phyloP scores from a whole-genome alignment of 257 asterid species.

The Solanum chiquidenum region DNA sequence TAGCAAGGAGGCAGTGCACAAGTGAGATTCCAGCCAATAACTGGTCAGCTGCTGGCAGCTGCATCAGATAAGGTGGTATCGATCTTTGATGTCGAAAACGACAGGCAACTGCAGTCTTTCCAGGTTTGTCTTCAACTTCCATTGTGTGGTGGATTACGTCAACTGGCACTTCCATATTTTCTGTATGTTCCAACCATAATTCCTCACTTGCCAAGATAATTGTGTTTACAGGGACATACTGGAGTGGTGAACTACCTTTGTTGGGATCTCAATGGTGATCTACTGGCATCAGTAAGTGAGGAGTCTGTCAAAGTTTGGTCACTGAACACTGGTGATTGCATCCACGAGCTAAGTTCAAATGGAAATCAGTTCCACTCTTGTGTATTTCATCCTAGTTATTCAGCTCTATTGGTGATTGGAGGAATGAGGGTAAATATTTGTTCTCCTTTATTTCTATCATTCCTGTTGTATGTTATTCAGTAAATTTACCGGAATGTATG shows the following conservation, averaged over 20 bases:
- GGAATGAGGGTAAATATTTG: conserved; percentile 48
- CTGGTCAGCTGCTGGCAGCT: conserved; percentile 82
- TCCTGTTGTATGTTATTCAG: not conserved
- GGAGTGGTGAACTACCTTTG: conserved; percentile 80
- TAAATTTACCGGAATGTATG: not conserved
- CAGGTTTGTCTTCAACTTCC: conserved; percentile 39
- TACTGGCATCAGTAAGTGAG: conserved; percentile 87
- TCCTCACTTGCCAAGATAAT: not conserved
- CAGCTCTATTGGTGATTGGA: conserved; percentile 85
- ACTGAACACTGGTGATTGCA: conserved; percentile 62
- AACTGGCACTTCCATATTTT: not conserved
- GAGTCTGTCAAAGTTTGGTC: conserved; percentile 97
- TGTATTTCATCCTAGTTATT: conserved; percentile 86
- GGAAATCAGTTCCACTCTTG: conserved; percentile 84
- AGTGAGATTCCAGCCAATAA: conserved; percentile 89
- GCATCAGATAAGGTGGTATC: conserved; percentile 89
- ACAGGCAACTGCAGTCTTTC: conserved; percentile 76
- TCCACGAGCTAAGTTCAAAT: conserved; percentile 70
- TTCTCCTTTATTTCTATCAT: not conserved
- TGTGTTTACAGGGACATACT: conserved; percentile 59
- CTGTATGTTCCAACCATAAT: not conserved
- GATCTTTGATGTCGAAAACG: conserved; percentile 79
- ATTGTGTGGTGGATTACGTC: not conserved
- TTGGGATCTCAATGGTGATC: conserved; percentile 88
- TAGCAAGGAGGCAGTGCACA: conserved; percentile 97